Evolutionary conservation across 805 yeast genomes (phyloP), one percentile per base, ranked within the genome.

Genomic region (Debaryomyces hansenii): DNA sequence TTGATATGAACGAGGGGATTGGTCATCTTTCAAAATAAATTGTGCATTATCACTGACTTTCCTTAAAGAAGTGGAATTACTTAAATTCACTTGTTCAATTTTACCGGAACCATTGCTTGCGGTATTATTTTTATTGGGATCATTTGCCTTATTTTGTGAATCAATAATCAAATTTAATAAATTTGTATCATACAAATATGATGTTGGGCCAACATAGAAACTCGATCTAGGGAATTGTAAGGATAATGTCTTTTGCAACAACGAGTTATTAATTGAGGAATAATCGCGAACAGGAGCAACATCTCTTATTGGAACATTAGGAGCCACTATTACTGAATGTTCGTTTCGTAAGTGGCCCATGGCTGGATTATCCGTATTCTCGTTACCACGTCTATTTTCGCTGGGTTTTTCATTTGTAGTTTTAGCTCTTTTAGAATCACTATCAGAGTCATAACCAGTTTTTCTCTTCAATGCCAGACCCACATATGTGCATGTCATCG

Each of bases 221-320:
- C 96, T 85, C 0, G 96, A 90, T 47, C 97, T 72, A 1, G 98
- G 97, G 57, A 84, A 89, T 60, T 90, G 97, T 16, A 88, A 67
- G n/a, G 87, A 79, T 28, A 84, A 70, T 0, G 90, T 84, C 54
- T 81, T 83, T 56, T 83, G 84, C 52, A 85, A 72, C 20, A 85
- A 63, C 3, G 89, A 83, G 49, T 83, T 78, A 53, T 78, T 82
- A 63, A 85, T 74, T 35, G 73, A 62, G 1, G 88, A 76, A 62
- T 86, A 85, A 61, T 86, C 91, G 42, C 80, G 83, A 11, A 85
- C 73, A 1, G 90, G 90, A 2, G 75, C 72, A 20, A 72, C 77
- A 34, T 78, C 82, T 44, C 85, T 58, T 31, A 80, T 74, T 3
- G 66, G 65, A n/a, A 70, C 77, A 51, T 69, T 64, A 6, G 76